Percentiles rank a stretch among this genome's conserved stretches.
phyloP scores from a whole-genome alignment of 2,329 filamentous ascomycete genomes.

The Penicillium sp. region DNA sequence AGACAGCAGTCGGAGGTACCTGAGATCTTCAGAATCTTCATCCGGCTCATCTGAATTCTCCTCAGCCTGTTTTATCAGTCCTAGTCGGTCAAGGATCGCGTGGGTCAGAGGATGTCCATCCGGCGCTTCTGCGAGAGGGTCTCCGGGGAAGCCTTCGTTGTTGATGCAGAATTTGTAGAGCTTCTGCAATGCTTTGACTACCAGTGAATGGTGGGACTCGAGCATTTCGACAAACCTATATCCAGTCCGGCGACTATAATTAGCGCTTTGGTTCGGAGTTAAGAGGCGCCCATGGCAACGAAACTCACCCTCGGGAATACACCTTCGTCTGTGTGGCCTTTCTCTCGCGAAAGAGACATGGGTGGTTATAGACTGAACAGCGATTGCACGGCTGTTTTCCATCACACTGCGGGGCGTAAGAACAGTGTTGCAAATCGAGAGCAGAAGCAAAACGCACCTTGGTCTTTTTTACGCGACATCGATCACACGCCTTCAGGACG shows the following conservation, averaged over 20 bases:
- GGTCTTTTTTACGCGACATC: constrained; percentile 48
- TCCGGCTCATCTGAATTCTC: constrained; percentile 37
- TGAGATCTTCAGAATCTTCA: constrained; percentile 37
- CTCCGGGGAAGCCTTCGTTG: constrained; percentile 45
- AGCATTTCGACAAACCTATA: constrained; percentile 46
- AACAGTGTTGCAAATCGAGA: neutral
- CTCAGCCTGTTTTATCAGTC: constrained; percentile 45
- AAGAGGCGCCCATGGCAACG: neutral
- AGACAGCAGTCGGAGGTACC: constrained; percentile 37
- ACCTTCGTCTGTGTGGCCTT: constrained; percentile 46
- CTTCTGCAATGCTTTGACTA: constrained; percentile 43
- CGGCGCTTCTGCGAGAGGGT: constrained; percentile 38
- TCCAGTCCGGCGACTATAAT: neutral
- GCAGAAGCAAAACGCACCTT: constrained; percentile 33
- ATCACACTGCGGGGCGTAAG: constrained; percentile 37
- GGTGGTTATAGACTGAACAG: constrained; percentile 45
- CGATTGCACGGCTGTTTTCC: constrained; percentile 47
- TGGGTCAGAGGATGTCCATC: constrained; percentile 45
- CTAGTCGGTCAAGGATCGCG: constrained; percentile 43
- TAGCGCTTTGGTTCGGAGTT: too few species aligned
- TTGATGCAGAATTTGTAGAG: constrained; percentile 43
- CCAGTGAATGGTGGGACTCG: constrained; percentile 44
- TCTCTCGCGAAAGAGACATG: constrained; percentile 45
- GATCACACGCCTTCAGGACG: constrained; percentile 46
- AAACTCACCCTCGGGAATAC: constrained; percentile 43